Evolutionary conservation across 192 early-diverging fungal genomes (phyloP), one percentile per base, ranked within the genome.

Genomic region (Gigaspora rosea): DNA sequence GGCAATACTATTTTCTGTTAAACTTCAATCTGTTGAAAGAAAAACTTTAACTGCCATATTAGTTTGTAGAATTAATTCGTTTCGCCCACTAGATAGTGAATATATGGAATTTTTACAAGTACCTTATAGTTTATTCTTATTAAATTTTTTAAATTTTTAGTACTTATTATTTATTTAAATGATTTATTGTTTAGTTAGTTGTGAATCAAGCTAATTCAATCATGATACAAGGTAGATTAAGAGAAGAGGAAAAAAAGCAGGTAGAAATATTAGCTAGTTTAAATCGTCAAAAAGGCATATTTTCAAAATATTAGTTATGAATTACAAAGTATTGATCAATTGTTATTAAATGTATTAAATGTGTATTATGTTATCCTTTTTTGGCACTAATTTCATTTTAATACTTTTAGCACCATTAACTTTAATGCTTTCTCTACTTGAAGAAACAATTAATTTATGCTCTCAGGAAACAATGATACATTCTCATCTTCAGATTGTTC

Each of bases 351-450:
- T 0, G 15, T 12, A 12, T 50, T 1, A 51, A 51, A 12, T 8
- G n/a, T 32, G 15, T 46, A 6, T 22, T 48, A 46, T 57, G 18
- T 46, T 22, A 12, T 3, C 36, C 12, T 73, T 33, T 33, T 13
- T 2, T 73, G 81, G 83, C 87, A 5, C 89, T 87, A 2, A 66
- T 90, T n/a, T n/a, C n/a, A n/a, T n/a, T n/a, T n/a, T n/a, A n/a
- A n/a, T 16, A 87, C 86, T 16, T 54, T n/a, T n/a, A n/a, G n/a
- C n/a, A n/a, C n/a, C n/a, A n/a, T n/a, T n/a, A n/a, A n/a, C n/a
- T n/a, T n/a, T 90, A 18, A 90, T 90, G 78, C 77, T 90, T 22
- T 81, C 84, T 22, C 86, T 85, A 2, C 59, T 87, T 20, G 87
- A 89, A 6, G 88, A 89, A 51, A 75, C 72, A 13, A 63, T 86